Conservation (phyloP, 306 rosid genomes). For the Vigna trinervia region DNA sequence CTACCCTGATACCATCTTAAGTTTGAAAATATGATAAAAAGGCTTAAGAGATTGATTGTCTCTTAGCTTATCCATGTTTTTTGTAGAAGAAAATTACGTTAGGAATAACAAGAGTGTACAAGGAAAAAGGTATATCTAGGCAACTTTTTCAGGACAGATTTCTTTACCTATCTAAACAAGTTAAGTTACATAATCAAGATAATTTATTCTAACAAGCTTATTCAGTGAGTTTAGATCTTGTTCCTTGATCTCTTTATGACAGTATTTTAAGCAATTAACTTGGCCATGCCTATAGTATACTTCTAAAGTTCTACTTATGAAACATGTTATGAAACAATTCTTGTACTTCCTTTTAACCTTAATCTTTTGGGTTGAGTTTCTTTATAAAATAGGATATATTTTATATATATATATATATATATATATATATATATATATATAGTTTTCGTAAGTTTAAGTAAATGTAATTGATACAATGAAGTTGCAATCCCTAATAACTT, state of each 20-base stretch:
- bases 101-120: no score
- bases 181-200: no score
- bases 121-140: no score
- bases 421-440: neutral
- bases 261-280: slow-evolving; percentile 10
- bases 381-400: neutral
- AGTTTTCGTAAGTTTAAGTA: slow-evolving; percentile 1
- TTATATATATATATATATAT: no score
- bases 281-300: neutral
- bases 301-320: neutral
- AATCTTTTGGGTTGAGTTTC: slow-evolving; percentile 18
- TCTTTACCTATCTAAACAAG: no score
- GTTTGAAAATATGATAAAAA: no score
- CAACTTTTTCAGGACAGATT: no score
- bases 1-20: no score
- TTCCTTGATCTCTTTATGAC: slow-evolving; percentile 9
- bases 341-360: slow-evolving; percentile 19
- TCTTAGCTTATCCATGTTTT: no score
- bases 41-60: no score
- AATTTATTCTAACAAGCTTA: neutral
- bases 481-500: slow-evolving; percentile 28
- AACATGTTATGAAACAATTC: slow-evolving; percentile 4
- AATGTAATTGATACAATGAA: neutral
- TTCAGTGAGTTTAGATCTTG: neutral
- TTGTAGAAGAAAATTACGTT: no score